phyloP scores from a whole-genome alignment of 495 filamentous ascomycete species.

The Baudoinia panamericana region DNA sequence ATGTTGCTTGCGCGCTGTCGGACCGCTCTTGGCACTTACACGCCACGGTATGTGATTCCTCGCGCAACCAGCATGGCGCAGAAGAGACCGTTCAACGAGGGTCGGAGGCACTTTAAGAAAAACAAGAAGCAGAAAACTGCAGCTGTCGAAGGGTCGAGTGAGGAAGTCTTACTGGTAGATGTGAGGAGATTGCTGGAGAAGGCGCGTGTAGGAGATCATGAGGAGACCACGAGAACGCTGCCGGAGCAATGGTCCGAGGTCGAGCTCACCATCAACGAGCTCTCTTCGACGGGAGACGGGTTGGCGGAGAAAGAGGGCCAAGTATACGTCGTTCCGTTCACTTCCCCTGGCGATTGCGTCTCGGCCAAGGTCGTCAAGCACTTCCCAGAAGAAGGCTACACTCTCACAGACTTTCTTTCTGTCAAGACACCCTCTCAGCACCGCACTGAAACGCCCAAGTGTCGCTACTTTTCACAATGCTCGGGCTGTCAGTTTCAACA shows the following conservation, averaged over 20 bases:
- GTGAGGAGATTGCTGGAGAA: slow-evolving; percentile 46
- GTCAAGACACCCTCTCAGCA: slow-evolving; percentile 59
- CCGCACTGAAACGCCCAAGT: slow-evolving; percentile 62
- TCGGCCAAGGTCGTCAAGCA: slow-evolving; percentile 68
- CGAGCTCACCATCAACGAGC: slow-evolving; percentile 56
- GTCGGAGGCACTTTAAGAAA: slow-evolving; percentile 32
- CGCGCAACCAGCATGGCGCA: too few relatives aligned
- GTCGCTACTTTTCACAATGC: slow-evolving; percentile 75
- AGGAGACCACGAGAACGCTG: slow-evolving; percentile 30
- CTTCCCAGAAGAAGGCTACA: slow-evolving; percentile 45
- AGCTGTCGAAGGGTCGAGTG: slow-evolving; percentile 32
- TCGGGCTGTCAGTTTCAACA: slow-evolving; percentile 96
- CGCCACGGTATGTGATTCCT: too few relatives aligned
- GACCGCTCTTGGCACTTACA: too few relatives aligned
- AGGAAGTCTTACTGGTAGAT: slow-evolving; percentile 65
- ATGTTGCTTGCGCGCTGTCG: too few relatives aligned
- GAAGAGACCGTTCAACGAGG: slow-evolving; percentile 26
- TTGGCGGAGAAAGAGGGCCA: slow-evolving; percentile 55
- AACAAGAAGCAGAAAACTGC: slow-evolving; percentile 44
- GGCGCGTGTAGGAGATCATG: slow-evolving; percentile 26
- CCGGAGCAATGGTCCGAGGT: slow-evolving; percentile 63
- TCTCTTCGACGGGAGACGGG: slow-evolving; percentile 87
- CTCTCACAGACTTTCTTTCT: slow-evolving; percentile 64
- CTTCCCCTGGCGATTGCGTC: slow-evolving; percentile 69
- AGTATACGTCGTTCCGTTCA: slow-evolving; percentile 83